Percentiles rank a stretch among this genome's conserved stretches.
Conservation (phyloP, 1,284 basidiomycete species). For the Taiwanofungus camphoratus region DNA sequence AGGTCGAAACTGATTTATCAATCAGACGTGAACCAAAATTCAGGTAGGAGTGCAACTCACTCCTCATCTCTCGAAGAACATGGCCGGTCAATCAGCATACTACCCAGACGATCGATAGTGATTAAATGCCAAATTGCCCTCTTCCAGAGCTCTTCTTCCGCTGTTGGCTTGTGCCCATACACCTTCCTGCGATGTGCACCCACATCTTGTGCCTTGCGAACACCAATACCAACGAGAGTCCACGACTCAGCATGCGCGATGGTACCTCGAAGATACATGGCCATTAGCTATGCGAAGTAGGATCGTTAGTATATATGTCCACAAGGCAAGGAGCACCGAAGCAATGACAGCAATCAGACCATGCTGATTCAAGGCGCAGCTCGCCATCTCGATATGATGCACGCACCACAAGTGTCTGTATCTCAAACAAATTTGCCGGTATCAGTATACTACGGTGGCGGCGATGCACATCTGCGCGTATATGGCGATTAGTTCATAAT, state of each 20-base stretch:
- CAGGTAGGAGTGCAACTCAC: constrained; percentile 35
- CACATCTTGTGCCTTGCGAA: constrained; percentile 36
- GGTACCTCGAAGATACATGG: constrained; percentile 31
- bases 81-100: constrained; percentile 65
- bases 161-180: constrained; percentile 21
- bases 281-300: constrained; percentile 15
- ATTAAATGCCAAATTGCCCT: constrained; percentile 50
- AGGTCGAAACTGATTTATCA: constrained; percentile 58
- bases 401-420: constrained; percentile 28
- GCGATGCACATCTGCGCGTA: constrained; percentile 21
- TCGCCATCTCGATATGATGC: not conserved
- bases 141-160: constrained; percentile 47
- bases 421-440: constrained; percentile 27
- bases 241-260: constrained; percentile 31
- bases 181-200: constrained; percentile 34
- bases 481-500: not conserved
- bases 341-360: not conserved
- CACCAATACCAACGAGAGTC: constrained; percentile 38
- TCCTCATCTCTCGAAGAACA: constrained; percentile 75
- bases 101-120: constrained; percentile 57
- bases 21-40: constrained; percentile 1
- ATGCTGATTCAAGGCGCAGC: not conserved
- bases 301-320: not conserved
- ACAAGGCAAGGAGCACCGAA: constrained; percentile 6
- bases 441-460: constrained; percentile 19